Evolutionary conservation across 306 rosid species (phyloP).

Genomic region (Neltuma alba): DNA sequence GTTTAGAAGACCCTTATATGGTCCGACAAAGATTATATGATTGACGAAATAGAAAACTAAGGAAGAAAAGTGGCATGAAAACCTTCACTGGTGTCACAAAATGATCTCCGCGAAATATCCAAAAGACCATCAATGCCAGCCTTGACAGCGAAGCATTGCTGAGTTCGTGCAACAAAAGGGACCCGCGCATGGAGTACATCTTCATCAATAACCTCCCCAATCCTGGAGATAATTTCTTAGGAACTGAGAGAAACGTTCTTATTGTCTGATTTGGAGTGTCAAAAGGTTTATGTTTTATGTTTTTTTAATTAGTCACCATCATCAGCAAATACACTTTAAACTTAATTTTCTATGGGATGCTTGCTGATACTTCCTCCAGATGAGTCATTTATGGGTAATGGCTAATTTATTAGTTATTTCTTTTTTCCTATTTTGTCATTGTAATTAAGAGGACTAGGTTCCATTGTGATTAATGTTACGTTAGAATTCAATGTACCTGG

Average conservation of each 20-base stretch:
- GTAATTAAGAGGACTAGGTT: too few relatives aligned
- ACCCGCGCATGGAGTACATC: constrained; percentile 96
- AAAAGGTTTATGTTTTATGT: neutral
- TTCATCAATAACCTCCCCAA: constrained; percentile 88
- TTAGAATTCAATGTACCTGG: too few relatives aligned
- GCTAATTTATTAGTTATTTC: too few relatives aligned
- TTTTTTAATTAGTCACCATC: constrained; percentile 1
- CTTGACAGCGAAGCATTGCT: constrained; percentile 98
- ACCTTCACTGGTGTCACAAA: constrained; percentile 99
- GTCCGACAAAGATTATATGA: constrained; percentile 31
- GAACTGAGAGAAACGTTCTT: constrained; percentile 24
- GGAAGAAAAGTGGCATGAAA: constrained; percentile 26
- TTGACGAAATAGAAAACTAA: constrained; percentile 30
- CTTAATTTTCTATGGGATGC: constrained; percentile 24
- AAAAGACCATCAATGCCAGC: constrained; percentile 93
- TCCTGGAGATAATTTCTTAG: constrained; percentile 53
- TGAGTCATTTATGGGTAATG: too few relatives aligned
- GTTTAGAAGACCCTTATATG: constrained; percentile 33
- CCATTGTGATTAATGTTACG: too few relatives aligned
- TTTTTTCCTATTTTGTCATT: too few relatives aligned
- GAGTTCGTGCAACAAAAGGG: constrained; percentile 98
- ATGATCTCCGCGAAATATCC: constrained; percentile 93
- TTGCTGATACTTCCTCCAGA: too few relatives aligned
- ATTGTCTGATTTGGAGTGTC: constrained; percentile 10
- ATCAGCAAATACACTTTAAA: neutral